These are phyloP conservation scores for Melastoma candidum DNA, from an alignment of 441 rosid species.

Conservation along the genomic window DNA sequence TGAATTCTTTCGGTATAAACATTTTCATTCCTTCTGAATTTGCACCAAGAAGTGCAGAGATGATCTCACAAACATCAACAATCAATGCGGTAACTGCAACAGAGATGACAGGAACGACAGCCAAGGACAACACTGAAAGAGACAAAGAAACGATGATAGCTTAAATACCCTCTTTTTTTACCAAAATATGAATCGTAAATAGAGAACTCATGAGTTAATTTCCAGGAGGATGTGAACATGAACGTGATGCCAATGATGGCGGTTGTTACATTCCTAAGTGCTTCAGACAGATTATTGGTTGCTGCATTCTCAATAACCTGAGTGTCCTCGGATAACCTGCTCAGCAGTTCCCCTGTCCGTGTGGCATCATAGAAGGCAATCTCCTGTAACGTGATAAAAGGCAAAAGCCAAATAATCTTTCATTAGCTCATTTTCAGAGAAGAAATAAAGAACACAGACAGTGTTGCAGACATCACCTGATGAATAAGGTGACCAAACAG, in stretches of 20 bases:
- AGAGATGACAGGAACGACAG: slow-evolving; percentile 68
- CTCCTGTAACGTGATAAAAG: slow-evolving; percentile 35
- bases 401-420: too few relatives aligned
- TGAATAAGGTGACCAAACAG: slow-evolving; percentile 70
- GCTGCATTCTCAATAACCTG: slow-evolving; percentile 97
- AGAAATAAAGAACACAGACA: too few relatives aligned
- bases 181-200: background rate
- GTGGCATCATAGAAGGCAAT: slow-evolving; percentile 90
- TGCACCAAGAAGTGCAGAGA: background rate
- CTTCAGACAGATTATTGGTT: slow-evolving; percentile 91
- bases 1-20: background rate
- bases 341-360: slow-evolving; percentile 87
- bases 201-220: slow-evolving; percentile 53
- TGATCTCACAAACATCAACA: slow-evolving; percentile 59
- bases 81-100: slow-evolving; percentile 76
- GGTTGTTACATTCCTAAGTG: slow-evolving; percentile 71
- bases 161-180: background rate
- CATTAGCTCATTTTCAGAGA: too few relatives aligned
- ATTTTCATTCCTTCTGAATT: too few relatives aligned
- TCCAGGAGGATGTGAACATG: slow-evolving; percentile 94
- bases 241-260: slow-evolving; percentile 72
- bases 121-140: slow-evolving; percentile 66
- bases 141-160: slow-evolving; percentile 7
- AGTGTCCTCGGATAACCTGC: slow-evolving; percentile 90
- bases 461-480: slow-evolving; percentile 36